phyloP scores from a whole-genome alignment of 1,139 yeast species.

The Taphrina communis region DNA sequence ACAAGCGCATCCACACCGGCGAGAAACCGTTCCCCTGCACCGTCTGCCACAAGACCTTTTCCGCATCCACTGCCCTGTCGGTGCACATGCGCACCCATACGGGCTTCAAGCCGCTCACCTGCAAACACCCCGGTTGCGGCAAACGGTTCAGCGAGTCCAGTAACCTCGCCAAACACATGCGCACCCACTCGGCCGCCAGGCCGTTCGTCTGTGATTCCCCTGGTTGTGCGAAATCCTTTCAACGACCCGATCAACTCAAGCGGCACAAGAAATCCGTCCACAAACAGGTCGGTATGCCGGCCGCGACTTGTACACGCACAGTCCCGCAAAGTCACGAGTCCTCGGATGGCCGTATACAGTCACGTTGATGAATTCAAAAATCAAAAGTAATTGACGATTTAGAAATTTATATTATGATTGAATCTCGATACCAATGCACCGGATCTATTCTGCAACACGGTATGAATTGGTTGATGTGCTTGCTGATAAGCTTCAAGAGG shows the following conservation, averaged over 20 bases:
- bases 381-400: too few species aligned
- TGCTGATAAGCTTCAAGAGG: too few species aligned
- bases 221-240: too few species aligned
- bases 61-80: slow-evolving; percentile 61
- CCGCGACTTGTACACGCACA: background rate
- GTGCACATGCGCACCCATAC: slow-evolving; percentile 84
- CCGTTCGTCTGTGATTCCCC: slow-evolving; percentile 49
- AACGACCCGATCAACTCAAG: slow-evolving; percentile 86
- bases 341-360: background rate
- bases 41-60: slow-evolving; percentile 77
- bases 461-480: too few species aligned
- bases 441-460: too few species aligned
- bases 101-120: slow-evolving; percentile 85
- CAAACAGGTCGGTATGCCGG: background rate
- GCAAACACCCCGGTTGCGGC: slow-evolving; percentile 82
- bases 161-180: slow-evolving; percentile 86
- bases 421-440: too few species aligned
- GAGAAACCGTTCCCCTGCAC: slow-evolving; percentile 86
- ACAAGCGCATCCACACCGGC: slow-evolving; percentile 82
- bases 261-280: slow-evolving; percentile 59
- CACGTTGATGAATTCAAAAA: too few species aligned
- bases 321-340: background rate
- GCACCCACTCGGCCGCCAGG: slow-evolving; percentile 51
- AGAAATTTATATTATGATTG: too few species aligned
- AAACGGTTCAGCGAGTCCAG: slow-evolving; percentile 88